Conservation (phyloP, 768 basidiomycete genomes). For the Melanogaster broomeanus region DNA sequence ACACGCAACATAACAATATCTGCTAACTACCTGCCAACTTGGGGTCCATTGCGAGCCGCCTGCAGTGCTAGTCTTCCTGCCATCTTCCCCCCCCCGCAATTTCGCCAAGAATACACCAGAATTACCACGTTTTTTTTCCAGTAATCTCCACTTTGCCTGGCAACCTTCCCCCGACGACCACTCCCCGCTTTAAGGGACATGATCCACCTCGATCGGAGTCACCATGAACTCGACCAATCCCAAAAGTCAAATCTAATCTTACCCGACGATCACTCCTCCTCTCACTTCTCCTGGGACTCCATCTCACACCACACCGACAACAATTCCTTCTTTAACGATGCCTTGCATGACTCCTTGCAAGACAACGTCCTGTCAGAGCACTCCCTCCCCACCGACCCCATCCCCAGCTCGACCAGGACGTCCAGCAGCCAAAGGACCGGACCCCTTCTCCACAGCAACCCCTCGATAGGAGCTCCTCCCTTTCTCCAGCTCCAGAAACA, state of each 20-base stretch:
- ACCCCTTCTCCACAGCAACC: constrained; percentile 12
- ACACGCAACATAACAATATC: constrained; percentile 24
- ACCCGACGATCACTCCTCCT: constrained; percentile 33
- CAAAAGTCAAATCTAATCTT: constrained; percentile 46
- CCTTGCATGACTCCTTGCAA: constrained; percentile 16
- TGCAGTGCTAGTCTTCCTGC: not conserved
- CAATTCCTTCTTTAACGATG: constrained; percentile 29
- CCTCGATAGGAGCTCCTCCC: constrained; percentile 52
- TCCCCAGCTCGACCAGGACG: constrained; percentile 6
- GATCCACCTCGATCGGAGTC: constrained; percentile 58
- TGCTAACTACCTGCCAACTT: constrained; percentile 4
- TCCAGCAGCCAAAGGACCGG: constrained; percentile 10
- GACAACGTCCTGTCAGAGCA: constrained; percentile 14
- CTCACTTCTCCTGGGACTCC: constrained; percentile 38
- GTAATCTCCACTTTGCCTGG: not conserved
- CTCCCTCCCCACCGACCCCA: constrained; percentile 18
- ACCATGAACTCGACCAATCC: constrained; percentile 39
- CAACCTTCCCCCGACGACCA: not conserved
- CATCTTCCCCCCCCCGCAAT: constrained; percentile 7
- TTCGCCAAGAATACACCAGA: not conserved
- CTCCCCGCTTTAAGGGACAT: constrained; percentile 30
- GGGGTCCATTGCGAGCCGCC: constrained; percentile 1
- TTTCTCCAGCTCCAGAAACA: constrained; percentile 56
- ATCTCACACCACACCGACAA: constrained; percentile 25
- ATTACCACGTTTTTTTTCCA: not conserved